A percentile compares a stretch with the other conserved stretches of the same genome.
Evolutionary conservation across 129 eudicot genomes (phyloP).

Genomic region (Dittrichia graveolens): DNA sequence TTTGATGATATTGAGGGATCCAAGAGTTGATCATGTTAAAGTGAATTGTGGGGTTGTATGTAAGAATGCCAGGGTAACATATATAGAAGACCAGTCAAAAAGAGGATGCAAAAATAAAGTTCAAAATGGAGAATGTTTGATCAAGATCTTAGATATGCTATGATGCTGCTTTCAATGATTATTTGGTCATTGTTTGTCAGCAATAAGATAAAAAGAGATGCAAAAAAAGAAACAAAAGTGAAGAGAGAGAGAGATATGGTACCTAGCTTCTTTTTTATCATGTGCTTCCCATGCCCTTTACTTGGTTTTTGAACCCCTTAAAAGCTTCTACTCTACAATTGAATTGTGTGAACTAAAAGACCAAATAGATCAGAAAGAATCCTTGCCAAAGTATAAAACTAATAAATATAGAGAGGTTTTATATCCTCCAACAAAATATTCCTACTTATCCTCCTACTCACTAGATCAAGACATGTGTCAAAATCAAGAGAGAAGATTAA

Average conservation of each 20-base stretch:
- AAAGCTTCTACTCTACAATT: slow-evolving; percentile 30
- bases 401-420: background rate
- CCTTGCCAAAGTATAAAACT: background rate
- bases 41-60: slow-evolving; percentile 33
- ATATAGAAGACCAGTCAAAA: slow-evolving; percentile 60
- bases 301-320: slow-evolving; percentile 35
- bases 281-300: slow-evolving; percentile 39
- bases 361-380: slow-evolving; percentile 1
- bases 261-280: slow-evolving; percentile 36
- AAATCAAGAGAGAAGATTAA: no score
- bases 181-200: slow-evolving; percentile 52
- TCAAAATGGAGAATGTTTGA: slow-evolving; percentile 48
- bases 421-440: no score
- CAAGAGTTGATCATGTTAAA: slow-evolving; percentile 44
- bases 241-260: slow-evolving; percentile 32
- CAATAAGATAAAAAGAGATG: slow-evolving; percentile 42
- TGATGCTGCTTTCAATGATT: slow-evolving; percentile 72
- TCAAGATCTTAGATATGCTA: slow-evolving; percentile 57
- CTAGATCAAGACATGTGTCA: no score
- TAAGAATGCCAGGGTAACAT: slow-evolving; percentile 32
- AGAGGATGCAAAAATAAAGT: slow-evolving; percentile 49
- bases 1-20: slow-evolving; percentile 54
- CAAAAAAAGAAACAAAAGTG: slow-evolving; percentile 38
- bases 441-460: no score
- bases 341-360: slow-evolving; percentile 23